A percentile compares a stretch with the other conserved stretches of the same genome.
phyloP scores from a whole-genome alignment of 441 rosid species.

The Gossypium armourianum region DNA sequence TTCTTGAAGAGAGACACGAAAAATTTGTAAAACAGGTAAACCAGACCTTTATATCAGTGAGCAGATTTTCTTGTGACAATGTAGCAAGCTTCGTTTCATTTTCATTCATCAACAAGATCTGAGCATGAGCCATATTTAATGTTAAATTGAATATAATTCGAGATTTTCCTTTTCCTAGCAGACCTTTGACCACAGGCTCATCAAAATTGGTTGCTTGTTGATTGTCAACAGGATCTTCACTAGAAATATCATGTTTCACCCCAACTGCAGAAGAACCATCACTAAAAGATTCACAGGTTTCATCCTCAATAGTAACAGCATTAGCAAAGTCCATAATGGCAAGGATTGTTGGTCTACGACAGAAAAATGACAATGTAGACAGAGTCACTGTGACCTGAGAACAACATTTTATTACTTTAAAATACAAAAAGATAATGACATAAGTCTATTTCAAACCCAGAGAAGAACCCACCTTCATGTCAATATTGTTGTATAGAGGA shows the following conservation, averaged over 20 bases:
- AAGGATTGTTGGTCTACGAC: constrained; percentile 86
- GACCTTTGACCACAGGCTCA: constrained; percentile 66
- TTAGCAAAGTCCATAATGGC: constrained; percentile 82
- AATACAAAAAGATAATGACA: background rate
- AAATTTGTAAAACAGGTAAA: constrained; percentile 12
- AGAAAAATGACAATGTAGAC: constrained; percentile 82
- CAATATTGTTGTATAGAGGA: constrained; percentile 54
- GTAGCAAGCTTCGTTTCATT: constrained; percentile 78
- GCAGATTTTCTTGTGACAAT: constrained; percentile 78
- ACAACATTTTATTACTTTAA: background rate
- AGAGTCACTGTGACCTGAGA: constrained; percentile 68
- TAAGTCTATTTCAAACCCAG: constrained; percentile 4
- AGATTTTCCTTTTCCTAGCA: constrained; percentile 90
- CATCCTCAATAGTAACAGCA: constrained; percentile 59
- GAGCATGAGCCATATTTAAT: constrained; percentile 82
- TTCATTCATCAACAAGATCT: constrained; percentile 84
- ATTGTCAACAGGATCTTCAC: constrained; percentile 35
- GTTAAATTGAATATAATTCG: constrained; percentile 65
- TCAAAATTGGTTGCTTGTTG: constrained; percentile 22
- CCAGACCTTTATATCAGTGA: constrained; percentile 76
- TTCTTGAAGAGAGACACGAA: background rate
- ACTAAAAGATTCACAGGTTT: constrained; percentile 41
- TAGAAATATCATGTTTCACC: constrained; percentile 30
- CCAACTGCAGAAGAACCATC: constrained; percentile 44
- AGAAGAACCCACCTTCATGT: constrained; percentile 50